Conservation (phyloP, 1,139 yeast species). For the Kodamaea derodonti region DNA sequence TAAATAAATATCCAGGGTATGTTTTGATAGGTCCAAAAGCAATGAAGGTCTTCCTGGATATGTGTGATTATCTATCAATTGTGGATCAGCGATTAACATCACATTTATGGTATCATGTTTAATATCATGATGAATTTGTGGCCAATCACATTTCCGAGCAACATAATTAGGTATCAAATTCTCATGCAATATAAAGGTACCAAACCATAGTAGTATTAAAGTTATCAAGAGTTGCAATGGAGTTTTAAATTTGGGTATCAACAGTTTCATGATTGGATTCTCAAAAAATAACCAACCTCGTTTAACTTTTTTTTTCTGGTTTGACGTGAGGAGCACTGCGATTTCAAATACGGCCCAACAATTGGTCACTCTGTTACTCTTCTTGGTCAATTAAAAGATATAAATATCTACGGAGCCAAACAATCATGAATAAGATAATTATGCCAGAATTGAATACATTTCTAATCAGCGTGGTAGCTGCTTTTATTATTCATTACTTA, state of each 20-base stretch:
- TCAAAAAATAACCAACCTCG: no score
- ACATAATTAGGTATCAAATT: constrained; percentile 24
- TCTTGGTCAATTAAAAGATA: no score
- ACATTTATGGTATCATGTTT: constrained; percentile 19
- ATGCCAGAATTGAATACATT: constrained; percentile 10
- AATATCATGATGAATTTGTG: constrained; percentile 7
- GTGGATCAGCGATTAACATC: constrained; percentile 45
- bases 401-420: no score
- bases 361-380: no score
- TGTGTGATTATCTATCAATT: constrained; percentile 44
- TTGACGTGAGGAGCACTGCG: no score
- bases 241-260: constrained; percentile 3
- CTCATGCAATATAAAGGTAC: constrained; percentile 32
- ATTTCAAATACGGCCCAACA: no score
- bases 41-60: constrained; percentile 43
- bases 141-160: constrained; percentile 36
- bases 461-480: constrained; percentile 17
- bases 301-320: no score
- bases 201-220: constrained; percentile 27
- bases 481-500: constrained; percentile 18
- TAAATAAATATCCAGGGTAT: constrained; percentile 48
- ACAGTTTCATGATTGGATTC: constrained; percentile 1
- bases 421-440: no score
- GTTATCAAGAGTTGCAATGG: constrained; percentile 7
- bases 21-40: constrained; percentile 38